Percentiles rank a stretch among this genome's conserved stretches.
Conservation (phyloP, 164 flowering plant species). For the Amborella trichopoda region DNA sequence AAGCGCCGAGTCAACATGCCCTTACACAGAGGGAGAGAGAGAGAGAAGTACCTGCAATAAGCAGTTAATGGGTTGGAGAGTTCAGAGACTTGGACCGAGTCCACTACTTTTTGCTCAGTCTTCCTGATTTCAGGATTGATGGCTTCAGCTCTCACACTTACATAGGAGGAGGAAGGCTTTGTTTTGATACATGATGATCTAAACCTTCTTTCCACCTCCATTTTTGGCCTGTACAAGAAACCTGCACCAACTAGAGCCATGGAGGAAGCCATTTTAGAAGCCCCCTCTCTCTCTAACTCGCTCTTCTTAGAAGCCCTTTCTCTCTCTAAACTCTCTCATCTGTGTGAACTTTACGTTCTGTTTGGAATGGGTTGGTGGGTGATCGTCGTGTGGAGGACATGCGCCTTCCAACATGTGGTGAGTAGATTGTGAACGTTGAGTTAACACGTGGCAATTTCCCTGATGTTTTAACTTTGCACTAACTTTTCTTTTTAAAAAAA, state of each 20-base stretch:
- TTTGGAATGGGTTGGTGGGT: no score
- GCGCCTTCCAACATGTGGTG: no score
- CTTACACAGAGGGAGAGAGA: constrained; percentile 1
- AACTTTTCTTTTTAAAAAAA: no score
- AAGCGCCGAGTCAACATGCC: no score
- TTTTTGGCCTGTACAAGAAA: constrained; percentile 13
- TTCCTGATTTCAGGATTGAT: constrained; percentile 78
- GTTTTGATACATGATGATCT: neutral
- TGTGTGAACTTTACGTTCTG: no score
- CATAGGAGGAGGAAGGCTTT: neutral
- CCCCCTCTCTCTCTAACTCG: constrained; percentile 1
- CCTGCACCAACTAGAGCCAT: constrained; percentile 18
- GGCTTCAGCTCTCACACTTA: constrained; percentile 39
- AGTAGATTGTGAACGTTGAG: no score
- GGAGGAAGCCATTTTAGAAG: constrained; percentile 28
- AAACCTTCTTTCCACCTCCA: neutral
- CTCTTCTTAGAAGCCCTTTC: no score
- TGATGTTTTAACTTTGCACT: no score
- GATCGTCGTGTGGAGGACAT: no score
- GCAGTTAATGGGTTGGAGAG: constrained; percentile 85
- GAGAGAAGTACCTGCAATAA: constrained; percentile 58
- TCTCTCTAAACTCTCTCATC: no score
- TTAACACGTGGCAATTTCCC: no score
- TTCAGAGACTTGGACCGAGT: constrained; percentile 61
- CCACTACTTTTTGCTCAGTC: constrained; percentile 69